Percentiles rank a stretch among this genome's conserved stretches.
Evolutionary conservation across 2,329 filamentous ascomycete genomes (phyloP).

Genomic region (Sordariomycetes sp.): DNA sequence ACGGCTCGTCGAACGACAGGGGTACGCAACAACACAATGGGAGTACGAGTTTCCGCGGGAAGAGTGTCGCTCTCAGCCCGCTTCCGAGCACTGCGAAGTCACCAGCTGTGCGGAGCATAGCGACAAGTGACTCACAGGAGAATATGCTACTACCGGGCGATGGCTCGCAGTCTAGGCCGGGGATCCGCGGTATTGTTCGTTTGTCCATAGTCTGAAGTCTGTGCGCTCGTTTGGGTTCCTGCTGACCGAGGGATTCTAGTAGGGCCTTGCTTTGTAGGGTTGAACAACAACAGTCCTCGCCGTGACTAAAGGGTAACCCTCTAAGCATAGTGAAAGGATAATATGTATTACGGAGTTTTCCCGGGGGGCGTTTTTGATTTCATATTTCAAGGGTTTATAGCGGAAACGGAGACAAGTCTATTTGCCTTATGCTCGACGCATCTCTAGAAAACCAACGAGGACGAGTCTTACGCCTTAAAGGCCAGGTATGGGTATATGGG

Average conservation of each 20-base stretch:
- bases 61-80: not conserved
- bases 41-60: not conserved
- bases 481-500: too few relatives aligned
- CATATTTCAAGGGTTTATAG: too few relatives aligned
- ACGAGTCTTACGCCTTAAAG: too few relatives aligned
- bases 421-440: too few relatives aligned
- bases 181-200: not conserved
- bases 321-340: too few relatives aligned
- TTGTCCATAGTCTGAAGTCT: not conserved
- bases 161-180: not conserved
- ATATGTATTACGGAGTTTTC: too few relatives aligned
- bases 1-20: not conserved
- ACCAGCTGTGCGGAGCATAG: not conserved
- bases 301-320: too few relatives aligned
- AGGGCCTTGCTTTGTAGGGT: not conserved
- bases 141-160: constrained; percentile 1
- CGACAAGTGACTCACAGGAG: constrained; percentile 1
- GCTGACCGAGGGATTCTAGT: not conserved
- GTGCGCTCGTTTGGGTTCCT: not conserved
- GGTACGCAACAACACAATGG: not conserved
- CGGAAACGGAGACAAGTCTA: too few relatives aligned
- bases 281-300: too few relatives aligned
- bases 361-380: too few relatives aligned
- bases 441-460: too few relatives aligned
- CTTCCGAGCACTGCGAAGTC: not conserved